Percentiles rank a stretch among this genome's conserved stretches.
Conservation (phyloP, 2,329 filamentous ascomycete species). For the Nigrospora oryzae region DNA sequence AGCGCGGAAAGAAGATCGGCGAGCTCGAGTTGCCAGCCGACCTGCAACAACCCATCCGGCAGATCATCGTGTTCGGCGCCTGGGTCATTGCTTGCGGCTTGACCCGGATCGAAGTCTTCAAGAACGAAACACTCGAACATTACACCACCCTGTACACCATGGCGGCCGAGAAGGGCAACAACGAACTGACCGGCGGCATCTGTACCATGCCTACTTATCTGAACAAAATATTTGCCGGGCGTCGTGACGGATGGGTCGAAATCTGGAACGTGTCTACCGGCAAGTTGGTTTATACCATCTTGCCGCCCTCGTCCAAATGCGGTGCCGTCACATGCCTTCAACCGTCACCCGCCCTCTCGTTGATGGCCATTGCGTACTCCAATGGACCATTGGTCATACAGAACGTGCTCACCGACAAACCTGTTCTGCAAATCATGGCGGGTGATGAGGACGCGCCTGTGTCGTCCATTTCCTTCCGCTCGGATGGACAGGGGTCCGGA, state of each 20-base stretch:
- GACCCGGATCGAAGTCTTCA: constrained; percentile 83
- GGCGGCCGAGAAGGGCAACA: constrained; percentile 46
- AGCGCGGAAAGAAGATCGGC: constrained; percentile 76
- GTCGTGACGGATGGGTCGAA: constrained; percentile 81
- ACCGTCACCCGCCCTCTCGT: constrained; percentile 72
- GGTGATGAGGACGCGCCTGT: constrained; percentile 58
- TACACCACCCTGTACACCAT: constrained; percentile 74
- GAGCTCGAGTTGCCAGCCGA: constrained; percentile 63
- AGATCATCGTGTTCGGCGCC: constrained; percentile 76
- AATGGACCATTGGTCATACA: constrained; percentile 72
- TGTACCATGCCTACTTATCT: constrained; percentile 89
- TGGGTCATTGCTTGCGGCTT: constrained; percentile 80
- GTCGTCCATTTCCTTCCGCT: constrained; percentile 81
- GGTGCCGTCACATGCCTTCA: constrained; percentile 84
- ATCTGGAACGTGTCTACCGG: constrained; percentile 96
- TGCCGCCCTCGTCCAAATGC: constrained; percentile 63
- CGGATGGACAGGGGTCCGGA: constrained; percentile 80
- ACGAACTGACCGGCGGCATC: constrained; percentile 67
- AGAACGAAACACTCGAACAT: constrained; percentile 71
- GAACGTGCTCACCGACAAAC: constrained; percentile 71
- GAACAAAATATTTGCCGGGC: constrained; percentile 90
- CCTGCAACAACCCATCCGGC: constrained; percentile 61
- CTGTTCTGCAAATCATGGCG: constrained; percentile 60
- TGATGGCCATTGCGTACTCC: constrained; percentile 82
- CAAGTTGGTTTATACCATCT: constrained; percentile 83